phyloP scores from a whole-genome alignment of 345 rosid genomes.

The Schrenkiella parvula region DNA sequence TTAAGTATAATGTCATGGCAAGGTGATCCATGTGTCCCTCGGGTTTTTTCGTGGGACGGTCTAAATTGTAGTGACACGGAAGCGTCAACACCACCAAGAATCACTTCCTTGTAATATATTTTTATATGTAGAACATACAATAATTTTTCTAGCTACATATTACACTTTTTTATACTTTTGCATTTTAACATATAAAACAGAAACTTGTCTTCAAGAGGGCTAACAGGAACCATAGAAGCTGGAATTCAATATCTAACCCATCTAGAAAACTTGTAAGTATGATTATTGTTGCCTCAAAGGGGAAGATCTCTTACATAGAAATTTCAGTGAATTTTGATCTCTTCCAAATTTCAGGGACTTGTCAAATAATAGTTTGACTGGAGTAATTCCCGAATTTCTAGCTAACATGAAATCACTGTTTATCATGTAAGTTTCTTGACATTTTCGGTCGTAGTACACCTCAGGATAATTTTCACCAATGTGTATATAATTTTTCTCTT shows the following conservation, averaged over 20 bases:
- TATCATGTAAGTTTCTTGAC: constrained; percentile 40
- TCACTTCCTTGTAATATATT: constrained; percentile 22
- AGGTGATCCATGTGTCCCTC: constrained; percentile 60
- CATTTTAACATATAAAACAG: constrained; percentile 2
- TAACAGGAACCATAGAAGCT: constrained; percentile 25
- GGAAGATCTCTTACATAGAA: neutral
- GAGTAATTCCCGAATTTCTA: constrained; percentile 42
- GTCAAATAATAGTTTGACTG: constrained; percentile 41
- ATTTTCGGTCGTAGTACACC: neutral
- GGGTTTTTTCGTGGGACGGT: constrained; percentile 38
- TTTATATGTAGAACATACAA: neutral
- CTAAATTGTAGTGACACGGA: constrained; percentile 31
- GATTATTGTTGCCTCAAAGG: neutral
- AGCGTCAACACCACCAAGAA: constrained; percentile 17
- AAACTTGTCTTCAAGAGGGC: constrained; percentile 38
- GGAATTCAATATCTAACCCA: constrained; percentile 25
- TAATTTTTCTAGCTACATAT: neutral
- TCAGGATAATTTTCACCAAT: neutral
- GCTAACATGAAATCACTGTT: constrained; percentile 35
- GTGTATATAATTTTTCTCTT: neutral
- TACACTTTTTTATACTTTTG: neutral
- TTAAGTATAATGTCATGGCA: constrained; percentile 44
- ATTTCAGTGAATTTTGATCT: neutral
- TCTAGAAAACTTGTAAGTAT: constrained; percentile 38
- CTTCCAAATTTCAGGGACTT: constrained; percentile 41